Evolutionary conservation across 106 monocot genomes (phyloP).

Genomic region (Apostasia ramifera): DNA sequence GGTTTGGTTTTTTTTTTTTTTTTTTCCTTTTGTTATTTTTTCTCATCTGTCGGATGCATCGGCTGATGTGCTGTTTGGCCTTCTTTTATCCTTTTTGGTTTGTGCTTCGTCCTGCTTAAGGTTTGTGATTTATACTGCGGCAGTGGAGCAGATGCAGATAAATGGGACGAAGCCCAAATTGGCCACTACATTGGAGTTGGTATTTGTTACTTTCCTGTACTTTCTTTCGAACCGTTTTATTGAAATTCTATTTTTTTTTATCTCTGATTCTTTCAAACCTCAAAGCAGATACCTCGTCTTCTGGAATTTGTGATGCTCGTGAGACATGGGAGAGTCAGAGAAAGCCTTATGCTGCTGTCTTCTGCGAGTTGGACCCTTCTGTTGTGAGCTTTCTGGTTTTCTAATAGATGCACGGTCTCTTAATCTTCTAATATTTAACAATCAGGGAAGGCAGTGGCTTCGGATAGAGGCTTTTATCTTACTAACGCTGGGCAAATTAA

Average conservation of each 20-base stretch:
- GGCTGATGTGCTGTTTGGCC: not conserved
- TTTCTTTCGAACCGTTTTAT: not conserved
- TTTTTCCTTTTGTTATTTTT: not conserved
- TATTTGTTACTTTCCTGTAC: constrained; percentile 2
- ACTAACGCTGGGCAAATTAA: too few relatives aligned
- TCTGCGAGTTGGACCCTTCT: constrained; percentile 69
- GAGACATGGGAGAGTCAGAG: constrained; percentile 72
- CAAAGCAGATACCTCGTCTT: constrained; percentile 44
- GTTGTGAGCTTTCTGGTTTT: constrained; percentile 24
- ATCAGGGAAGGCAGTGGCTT: too few relatives aligned
- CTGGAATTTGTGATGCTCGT: constrained; percentile 42
- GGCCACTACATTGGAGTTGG: constrained; percentile 86
- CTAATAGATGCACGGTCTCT: not conserved
- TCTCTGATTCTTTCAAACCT: not conserved
- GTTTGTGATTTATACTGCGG: constrained; percentile 90
- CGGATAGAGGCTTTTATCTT: too few relatives aligned
- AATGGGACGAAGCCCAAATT: constrained; percentile 87
- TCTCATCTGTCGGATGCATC: too few relatives aligned
- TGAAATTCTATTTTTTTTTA: not conserved
- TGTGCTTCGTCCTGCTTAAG: constrained; percentile 1
- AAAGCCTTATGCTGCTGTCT: constrained; percentile 76
- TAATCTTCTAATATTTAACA: too few relatives aligned
- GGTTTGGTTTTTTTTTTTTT: constrained; percentile 10
- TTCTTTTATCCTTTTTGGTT: not conserved
- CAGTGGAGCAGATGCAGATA: constrained; percentile 42